Percentiles rank a stretch among this genome's conserved stretches.
Conservation (phyloP, 805 yeast genomes). For the Saccharomycopsis guyanensis region DNA sequence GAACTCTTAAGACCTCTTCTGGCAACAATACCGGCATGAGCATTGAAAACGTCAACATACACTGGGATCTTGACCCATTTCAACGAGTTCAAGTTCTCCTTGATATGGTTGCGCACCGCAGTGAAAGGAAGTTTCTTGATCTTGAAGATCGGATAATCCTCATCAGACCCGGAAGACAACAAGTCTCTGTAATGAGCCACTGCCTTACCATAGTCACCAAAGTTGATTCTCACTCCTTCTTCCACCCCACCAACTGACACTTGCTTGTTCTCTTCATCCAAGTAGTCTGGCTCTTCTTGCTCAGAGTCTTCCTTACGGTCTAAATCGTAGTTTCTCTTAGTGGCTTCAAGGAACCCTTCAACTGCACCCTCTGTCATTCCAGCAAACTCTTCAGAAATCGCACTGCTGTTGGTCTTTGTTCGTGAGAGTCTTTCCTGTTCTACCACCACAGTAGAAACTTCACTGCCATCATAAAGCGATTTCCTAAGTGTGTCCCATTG, state of each 20-base stretch:
- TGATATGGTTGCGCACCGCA: conserved; percentile 33
- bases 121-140: conserved; percentile 29
- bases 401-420: conserved; percentile 5
- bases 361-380: conserved; percentile 20
- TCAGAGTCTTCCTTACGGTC: conserved; percentile 1
- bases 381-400: conserved; percentile 17
- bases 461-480: conserved; percentile 8
- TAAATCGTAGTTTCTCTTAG: conserved; percentile 17
- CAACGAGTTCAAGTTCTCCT: conserved; percentile 49
- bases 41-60: conserved; percentile 61
- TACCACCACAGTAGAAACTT: background rate
- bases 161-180: background rate
- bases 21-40: conserved; percentile 84
- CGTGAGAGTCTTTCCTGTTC: too few relatives aligned
- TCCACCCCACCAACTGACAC: conserved; percentile 9
- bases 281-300: background rate
- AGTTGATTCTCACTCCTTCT: conserved; percentile 8
- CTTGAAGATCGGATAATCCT: conserved; percentile 22
- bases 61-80: conserved; percentile 76
- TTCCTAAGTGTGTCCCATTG: conserved; percentile 5
- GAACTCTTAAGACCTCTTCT: conserved; percentile 55
- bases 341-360: conserved; percentile 19
- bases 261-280: background rate
- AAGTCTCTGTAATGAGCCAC: background rate
- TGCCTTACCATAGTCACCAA: conserved; percentile 2